Evolutionary conservation across 139 green algal genomes (phyloP).

Genomic region (Coelastrella sp.): DNA sequence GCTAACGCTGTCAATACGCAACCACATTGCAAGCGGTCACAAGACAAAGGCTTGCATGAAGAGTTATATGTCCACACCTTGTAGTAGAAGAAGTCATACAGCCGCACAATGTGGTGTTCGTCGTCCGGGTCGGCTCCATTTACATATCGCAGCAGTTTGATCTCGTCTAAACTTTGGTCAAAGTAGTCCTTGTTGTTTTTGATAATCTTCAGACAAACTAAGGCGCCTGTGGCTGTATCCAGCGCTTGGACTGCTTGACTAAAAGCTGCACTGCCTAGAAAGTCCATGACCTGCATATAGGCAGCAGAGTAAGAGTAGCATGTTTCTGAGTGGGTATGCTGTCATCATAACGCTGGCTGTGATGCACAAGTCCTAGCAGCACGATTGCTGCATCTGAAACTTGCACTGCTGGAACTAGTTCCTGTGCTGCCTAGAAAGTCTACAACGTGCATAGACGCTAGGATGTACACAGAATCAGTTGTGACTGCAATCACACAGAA

Average conservation of each 20-base stretch:
- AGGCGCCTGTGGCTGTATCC: conserved; percentile 87
- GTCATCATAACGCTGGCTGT: too few relatives aligned
- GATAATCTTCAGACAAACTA: conserved; percentile 98
- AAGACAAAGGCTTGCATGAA: too few relatives aligned
- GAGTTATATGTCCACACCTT: conserved; percentile 60
- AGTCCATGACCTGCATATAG: conserved; percentile 84
- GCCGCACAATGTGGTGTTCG: conserved; percentile 88
- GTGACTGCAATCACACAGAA: too few relatives aligned
- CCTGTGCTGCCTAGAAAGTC: too few relatives aligned
- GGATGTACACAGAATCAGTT: too few relatives aligned
- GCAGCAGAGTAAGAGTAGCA: too few relatives aligned
- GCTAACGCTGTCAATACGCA: too few relatives aligned
- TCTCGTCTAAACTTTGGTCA: conserved; percentile 97
- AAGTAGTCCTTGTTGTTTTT: conserved; percentile 93
- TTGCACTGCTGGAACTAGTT: too few relatives aligned
- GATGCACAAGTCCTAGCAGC: too few relatives aligned
- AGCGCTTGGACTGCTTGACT: conserved; percentile 94
- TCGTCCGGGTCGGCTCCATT: conserved; percentile 92
- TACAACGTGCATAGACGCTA: too few relatives aligned
- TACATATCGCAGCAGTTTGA: conserved; percentile 95
- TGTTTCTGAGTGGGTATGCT: background rate
- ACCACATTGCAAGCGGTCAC: too few relatives aligned
- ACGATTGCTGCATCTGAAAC: too few relatives aligned
- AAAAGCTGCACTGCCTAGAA: conserved; percentile 95
- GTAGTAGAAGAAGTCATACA: conserved; percentile 99